Base-by-base conservation (phyloP, 2,329 filamentous ascomycete species). In the Penicillium brevicompactum region DNA sequence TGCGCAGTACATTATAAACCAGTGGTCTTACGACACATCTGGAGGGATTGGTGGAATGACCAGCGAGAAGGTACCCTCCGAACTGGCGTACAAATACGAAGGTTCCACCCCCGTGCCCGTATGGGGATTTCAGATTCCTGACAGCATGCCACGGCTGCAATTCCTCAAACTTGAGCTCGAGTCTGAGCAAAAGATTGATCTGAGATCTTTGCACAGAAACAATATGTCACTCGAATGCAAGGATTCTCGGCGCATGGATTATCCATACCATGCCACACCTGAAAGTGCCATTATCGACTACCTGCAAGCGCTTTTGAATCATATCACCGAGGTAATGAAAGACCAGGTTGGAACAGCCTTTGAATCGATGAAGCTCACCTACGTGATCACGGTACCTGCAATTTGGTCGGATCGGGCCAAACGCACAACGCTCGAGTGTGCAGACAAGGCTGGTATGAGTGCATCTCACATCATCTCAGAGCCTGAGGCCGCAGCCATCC, bases 361-460 rank as follows among this genome's bases (percentile, higher is more conserved):
- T 24, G 24, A 58, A 3, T 34, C 46, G 9, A 58, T 58, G 22
- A 30, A 27, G 4, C 34, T 67, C n/a, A 55, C 60, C 31, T 68
- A 60, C 30, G 59, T 65, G 13, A 63, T 71, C 18, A 71, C 67
- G 1, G 66, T 71, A 5, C 68, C 70, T 1, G 68, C 67, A 2
- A 61, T 71, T 10, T 71, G 67, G 67, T 53, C 63, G 5, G 68
- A 71, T 5, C 56, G 49, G 14, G 67, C 69, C 1, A 63, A 66
- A 51, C 49, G 37, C 13, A 22, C 40, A 24, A 65, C 56, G n/a
- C 51, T 54, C n/a, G 21, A 14, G 7, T 61, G 57, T 32, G 55
- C 57, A 7, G 47, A 56, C 44, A 53, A 51, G n/a, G 62, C 61
- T 41, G 62, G 56, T 0, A 50, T 55, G 31, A 57, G 56, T 0